Evolutionary conservation across 2,329 filamentous ascomycete genomes (phyloP).

Genomic region (Ophiostoma piceae): DNA sequence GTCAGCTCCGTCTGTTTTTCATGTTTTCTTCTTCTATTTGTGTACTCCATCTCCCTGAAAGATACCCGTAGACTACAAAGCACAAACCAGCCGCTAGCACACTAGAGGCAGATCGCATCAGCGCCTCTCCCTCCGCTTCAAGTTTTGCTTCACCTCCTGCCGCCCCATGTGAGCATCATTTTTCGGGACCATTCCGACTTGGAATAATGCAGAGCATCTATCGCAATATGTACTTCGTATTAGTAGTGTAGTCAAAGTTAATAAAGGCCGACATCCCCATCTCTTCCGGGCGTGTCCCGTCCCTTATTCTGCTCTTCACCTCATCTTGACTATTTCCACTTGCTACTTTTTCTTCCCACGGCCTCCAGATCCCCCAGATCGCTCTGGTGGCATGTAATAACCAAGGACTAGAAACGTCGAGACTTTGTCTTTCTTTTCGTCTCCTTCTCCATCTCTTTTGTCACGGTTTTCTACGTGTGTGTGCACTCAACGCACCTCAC

Average conservation of each 20-base stretch:
- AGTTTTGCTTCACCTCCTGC: background rate
- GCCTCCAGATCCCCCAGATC: background rate
- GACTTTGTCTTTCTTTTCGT: background rate
- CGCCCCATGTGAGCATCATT: background rate
- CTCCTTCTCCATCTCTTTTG: background rate
- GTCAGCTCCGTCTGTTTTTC: background rate
- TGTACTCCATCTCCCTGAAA: background rate
- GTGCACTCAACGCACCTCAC: background rate
- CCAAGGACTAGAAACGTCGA: background rate
- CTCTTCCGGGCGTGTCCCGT: background rate
- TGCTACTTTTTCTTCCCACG: background rate
- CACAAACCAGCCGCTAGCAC: background rate
- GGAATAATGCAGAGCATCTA: background rate
- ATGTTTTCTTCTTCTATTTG: background rate
- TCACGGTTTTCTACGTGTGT: background rate
- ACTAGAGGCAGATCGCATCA: background rate
- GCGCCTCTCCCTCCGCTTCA: background rate
- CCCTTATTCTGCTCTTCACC: background rate
- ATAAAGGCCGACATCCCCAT: background rate
- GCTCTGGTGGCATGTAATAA: constrained; percentile 11
- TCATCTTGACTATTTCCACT: background rate
- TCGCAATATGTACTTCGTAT: background rate
- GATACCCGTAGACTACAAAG: background rate
- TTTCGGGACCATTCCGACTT: background rate
- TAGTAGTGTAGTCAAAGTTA: background rate